A percentile compares a stretch with the other conserved stretches of the same genome.
Evolutionary conservation across 139 green algal genomes (phyloP).

Genomic region (Tetraselmis striata): DNA sequence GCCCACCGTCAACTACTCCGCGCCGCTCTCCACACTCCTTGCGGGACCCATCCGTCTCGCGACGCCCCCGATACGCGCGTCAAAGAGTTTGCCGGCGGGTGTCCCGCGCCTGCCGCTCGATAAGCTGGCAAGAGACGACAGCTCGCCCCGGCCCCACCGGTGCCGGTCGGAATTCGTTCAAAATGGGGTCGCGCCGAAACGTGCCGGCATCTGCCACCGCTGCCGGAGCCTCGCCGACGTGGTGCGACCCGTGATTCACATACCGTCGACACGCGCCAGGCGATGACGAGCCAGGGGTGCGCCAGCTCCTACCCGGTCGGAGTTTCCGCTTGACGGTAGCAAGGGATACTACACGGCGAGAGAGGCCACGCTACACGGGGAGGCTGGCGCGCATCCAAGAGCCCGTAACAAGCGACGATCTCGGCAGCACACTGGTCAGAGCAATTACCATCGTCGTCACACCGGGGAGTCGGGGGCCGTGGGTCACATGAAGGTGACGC

Average conservation of each 20-base stretch:
- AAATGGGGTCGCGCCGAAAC: neutral
- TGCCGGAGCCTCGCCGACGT: neutral
- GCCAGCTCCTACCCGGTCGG: no score
- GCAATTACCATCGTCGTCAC: neutral
- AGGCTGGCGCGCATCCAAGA: neutral
- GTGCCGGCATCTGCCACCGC: neutral
- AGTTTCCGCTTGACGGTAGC: no score
- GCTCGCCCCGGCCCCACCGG: neutral
- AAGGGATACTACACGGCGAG: neutral
- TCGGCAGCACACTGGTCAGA: neutral
- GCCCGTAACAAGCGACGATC: neutral
- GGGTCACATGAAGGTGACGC: neutral
- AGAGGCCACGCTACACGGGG: neutral
- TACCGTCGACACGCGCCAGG: neutral
- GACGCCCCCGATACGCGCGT: neutral
- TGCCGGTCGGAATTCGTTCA: neutral
- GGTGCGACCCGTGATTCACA: no score
- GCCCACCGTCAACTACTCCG: neutral
- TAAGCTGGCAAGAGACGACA: neutral
- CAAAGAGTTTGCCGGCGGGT: neutral
- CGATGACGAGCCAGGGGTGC: neutral
- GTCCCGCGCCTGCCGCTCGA: neutral
- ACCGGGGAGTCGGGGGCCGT: no score
- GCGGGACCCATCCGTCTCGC: neutral
- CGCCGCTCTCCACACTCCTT: neutral